Evolutionary conservation across 2,329 filamentous ascomycete species (phyloP).

Genomic region (Colletotrichum falcatum): DNA sequence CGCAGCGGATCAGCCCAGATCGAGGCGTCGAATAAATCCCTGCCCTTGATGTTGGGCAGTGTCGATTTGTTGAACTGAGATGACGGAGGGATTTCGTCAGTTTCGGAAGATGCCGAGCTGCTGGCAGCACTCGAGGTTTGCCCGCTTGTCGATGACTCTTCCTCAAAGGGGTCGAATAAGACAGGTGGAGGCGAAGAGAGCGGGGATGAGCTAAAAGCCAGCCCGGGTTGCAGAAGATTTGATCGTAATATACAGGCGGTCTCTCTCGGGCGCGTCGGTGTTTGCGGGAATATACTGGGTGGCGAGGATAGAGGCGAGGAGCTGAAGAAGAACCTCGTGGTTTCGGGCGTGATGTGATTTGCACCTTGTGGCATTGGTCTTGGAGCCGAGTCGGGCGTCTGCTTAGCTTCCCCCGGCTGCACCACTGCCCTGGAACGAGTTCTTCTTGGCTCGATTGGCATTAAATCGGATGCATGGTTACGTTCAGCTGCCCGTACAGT

Average conservation of each 20-base stretch:
- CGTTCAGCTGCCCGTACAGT: conserved; percentile 3
- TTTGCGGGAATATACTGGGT: conserved; percentile 35
- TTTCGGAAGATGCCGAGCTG: conserved; percentile 58
- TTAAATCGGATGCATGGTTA: not conserved
- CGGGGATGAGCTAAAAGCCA: conserved; percentile 60
- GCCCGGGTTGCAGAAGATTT: not conserved
- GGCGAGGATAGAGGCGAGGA: conserved; percentile 56
- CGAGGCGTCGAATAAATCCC: conserved; percentile 77
- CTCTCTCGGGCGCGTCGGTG: not conserved
- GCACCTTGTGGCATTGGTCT: not conserved
- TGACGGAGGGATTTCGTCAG: conserved; percentile 57
- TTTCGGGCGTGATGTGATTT: conserved; percentile 12
- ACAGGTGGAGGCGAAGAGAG: conserved; percentile 67
- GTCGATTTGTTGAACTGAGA: conserved; percentile 52
- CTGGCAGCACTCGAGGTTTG: conserved; percentile 50
- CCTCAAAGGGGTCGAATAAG: conserved; percentile 64
- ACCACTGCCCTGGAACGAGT: not conserved
- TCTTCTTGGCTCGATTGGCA: not conserved
- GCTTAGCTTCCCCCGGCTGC: not conserved
- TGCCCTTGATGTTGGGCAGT: conserved; percentile 74
- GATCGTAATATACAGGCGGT: not conserved
- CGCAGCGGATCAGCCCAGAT: conserved; percentile 77
- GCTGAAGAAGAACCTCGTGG: conserved; percentile 13
- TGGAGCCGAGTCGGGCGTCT: not conserved
- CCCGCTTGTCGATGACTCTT: conserved; percentile 49